Evolutionary conservation across 2,329 filamentous ascomycete genomes (phyloP).

Genomic region (Stachybotrys chartarum): DNA sequence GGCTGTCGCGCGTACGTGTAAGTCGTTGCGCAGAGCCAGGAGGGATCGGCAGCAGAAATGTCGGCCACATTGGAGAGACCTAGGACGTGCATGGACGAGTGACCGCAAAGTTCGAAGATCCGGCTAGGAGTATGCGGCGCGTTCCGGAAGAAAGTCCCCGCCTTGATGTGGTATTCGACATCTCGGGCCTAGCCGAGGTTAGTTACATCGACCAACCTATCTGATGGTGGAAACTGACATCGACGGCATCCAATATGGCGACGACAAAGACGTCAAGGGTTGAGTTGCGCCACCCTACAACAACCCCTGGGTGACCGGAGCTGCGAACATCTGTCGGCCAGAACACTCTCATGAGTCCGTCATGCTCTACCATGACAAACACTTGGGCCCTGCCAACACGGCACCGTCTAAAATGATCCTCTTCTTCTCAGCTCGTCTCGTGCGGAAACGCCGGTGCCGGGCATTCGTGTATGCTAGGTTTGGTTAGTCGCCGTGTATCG

Average conservation of each 20-base stretch:
- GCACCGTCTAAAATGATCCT: conserved; percentile 71
- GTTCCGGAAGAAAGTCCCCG: conserved; percentile 76
- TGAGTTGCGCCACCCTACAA: conserved; percentile 95
- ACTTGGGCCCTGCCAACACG: conserved; percentile 16
- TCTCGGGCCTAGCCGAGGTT: conserved; percentile 52
- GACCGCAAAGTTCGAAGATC: conserved; percentile 79
- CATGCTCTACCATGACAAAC: conserved; percentile 60
- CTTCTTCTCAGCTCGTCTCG: conserved; percentile 89
- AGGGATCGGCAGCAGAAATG: conserved; percentile 49
- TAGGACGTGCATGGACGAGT: conserved; percentile 75
- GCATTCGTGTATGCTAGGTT: conserved; percentile 70
- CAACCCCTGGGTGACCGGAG: conserved; percentile 69
- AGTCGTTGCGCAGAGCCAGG: conserved; percentile 58
- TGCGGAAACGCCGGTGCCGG: conserved; percentile 78
- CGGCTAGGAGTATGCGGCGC: conserved; percentile 72
- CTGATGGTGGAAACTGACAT: conserved; percentile 48
- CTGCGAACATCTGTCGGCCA: conserved; percentile 84
- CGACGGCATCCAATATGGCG: conserved; percentile 81
- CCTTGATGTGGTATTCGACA: conserved; percentile 81
- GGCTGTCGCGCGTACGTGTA: conserved; percentile 51
- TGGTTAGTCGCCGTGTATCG: conserved; percentile 8
- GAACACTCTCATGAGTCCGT: conserved; percentile 96
- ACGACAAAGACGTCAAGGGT: conserved; percentile 85
- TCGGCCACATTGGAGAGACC: conserved; percentile 66
- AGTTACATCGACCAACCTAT: conserved; percentile 7